A percentile compares a stretch with the other conserved stretches of the same genome.
These are phyloP conservation scores for Tricholoma sp. DNA, from an alignment of 768 basidiomycete species.

Conservation along the genomic window DNA sequence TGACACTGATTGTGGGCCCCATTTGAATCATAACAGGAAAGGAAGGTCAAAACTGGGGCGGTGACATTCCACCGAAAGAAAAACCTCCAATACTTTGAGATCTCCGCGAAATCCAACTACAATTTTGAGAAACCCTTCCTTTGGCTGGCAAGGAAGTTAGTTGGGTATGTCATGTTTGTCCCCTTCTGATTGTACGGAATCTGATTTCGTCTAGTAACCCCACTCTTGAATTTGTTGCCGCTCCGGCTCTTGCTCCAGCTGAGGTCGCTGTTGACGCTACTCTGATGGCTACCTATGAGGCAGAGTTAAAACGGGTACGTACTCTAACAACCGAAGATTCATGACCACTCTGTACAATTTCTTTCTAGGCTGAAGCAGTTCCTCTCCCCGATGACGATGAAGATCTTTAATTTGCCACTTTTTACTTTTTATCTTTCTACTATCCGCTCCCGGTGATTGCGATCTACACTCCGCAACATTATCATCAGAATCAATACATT, in stretches of 20 bases:
- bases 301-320: conserved; percentile 66
- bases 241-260: conserved; percentile 91
- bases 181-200: not conserved
- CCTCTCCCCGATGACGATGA: conserved; percentile 99
- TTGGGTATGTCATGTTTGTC: conserved; percentile 59
- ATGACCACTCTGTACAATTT: not conserved
- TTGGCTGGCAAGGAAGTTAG: conserved; percentile 97
- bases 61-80: conserved; percentile 99
- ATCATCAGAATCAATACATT: conserved; percentile 22
- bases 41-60: conserved; percentile 97
- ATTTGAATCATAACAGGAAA: conserved; percentile 57
- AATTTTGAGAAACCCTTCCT: conserved; percentile 99
- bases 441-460: conserved; percentile 16
- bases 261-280: conserved; percentile 79
- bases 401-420: conserved; percentile 49
- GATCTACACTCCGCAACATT: conserved; percentile 19
- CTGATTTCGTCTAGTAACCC: conserved; percentile 53
- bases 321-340: not conserved
- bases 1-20: conserved; percentile 4
- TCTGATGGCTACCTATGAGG: conserved; percentile 77
- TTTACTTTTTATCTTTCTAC: conserved; percentile 11
- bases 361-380: conserved; percentile 70
- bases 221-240: conserved; percentile 90
- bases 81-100: conserved; percentile 99
- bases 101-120: conserved; percentile 99